Conservation (phyloP, 1,139 yeast species). For the Yamadazyma sp. region DNA sequence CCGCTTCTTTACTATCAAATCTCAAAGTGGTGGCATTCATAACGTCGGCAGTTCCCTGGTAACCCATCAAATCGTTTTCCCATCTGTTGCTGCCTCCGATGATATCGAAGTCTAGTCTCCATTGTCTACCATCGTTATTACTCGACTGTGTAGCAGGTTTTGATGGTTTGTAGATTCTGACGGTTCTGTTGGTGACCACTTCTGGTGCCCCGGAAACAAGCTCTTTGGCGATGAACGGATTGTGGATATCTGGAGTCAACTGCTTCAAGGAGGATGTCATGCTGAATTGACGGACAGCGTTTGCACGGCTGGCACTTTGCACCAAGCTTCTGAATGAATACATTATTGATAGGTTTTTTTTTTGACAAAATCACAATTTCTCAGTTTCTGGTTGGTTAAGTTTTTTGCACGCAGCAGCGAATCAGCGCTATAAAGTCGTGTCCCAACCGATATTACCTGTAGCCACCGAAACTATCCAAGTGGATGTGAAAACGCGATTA, state of each 20-base stretch:
- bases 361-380: constrained; percentile 11
- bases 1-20: constrained; percentile 75
- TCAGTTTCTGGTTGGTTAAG: constrained; percentile 16
- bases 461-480: too few species aligned
- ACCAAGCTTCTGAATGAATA: constrained; percentile 5
- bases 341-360: constrained; percentile 2
- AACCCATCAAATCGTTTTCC: constrained; percentile 90
- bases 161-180: constrained; percentile 74
- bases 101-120: constrained; percentile 88
- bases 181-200: constrained; percentile 61
- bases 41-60: constrained; percentile 77
- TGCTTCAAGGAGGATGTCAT: constrained; percentile 16
- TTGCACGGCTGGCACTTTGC: constrained; percentile 1
- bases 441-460: neutral
- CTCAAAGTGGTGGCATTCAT: constrained; percentile 85
- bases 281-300: constrained; percentile 22
- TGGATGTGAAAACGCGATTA: too few species aligned
- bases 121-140: constrained; percentile 50
- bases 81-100: constrained; percentile 77
- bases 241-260: constrained; percentile 22
- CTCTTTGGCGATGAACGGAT: constrained; percentile 47
- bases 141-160: constrained; percentile 86
- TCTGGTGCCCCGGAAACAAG: constrained; percentile 84
- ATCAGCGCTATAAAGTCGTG: neutral
- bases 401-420: too few species aligned